A percentile compares a stretch with the other conserved stretches of the same genome.
phyloP scores from a whole-genome alignment of 2,329 filamentous ascomycete genomes.

The Phialophora verrucosa region DNA sequence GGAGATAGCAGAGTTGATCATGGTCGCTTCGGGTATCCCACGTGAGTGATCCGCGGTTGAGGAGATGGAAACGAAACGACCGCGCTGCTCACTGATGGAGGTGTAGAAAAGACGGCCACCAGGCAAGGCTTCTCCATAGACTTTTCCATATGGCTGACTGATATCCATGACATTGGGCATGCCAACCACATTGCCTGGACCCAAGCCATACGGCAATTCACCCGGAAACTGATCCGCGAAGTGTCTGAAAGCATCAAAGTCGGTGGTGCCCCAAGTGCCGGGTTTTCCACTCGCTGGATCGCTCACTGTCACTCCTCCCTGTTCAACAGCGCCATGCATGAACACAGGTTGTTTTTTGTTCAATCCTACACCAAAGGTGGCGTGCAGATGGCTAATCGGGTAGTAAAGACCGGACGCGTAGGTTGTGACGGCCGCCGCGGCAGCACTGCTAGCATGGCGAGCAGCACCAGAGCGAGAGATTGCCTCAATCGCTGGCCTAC shows the following conservation, averaged over 20 bases:
- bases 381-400: slow-evolving; percentile 79
- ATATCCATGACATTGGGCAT: slow-evolving; percentile 88
- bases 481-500: slow-evolving; percentile 70
- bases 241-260: slow-evolving; percentile 75
- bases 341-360: slow-evolving; percentile 76
- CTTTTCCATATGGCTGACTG: slow-evolving; percentile 80
- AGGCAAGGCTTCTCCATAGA: slow-evolving; percentile 85
- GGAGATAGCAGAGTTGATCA: slow-evolving; percentile 72
- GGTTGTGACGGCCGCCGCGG: slow-evolving; percentile 75
- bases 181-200: slow-evolving; percentile 75
- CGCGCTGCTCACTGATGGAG: slow-evolving; percentile 73
- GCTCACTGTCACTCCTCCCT: slow-evolving; percentile 78
- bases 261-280: slow-evolving; percentile 80
- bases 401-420: slow-evolving; percentile 85
- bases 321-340: slow-evolving; percentile 80
- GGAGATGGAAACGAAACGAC: slow-evolving; percentile 72
- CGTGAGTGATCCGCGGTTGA: slow-evolving; percentile 62
- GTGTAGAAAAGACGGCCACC: slow-evolving; percentile 82
- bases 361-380: slow-evolving; percentile 69
- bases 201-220: slow-evolving; percentile 76
- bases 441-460: slow-evolving; percentile 64
- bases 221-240: slow-evolving; percentile 78
- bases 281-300: slow-evolving; percentile 77
- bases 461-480: slow-evolving; percentile 59
- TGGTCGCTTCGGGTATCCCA: slow-evolving; percentile 78